Evolutionary conservation across 1,139 yeast species (phyloP).

Genomic region (Kurtzmaniella quercitrusa): DNA sequence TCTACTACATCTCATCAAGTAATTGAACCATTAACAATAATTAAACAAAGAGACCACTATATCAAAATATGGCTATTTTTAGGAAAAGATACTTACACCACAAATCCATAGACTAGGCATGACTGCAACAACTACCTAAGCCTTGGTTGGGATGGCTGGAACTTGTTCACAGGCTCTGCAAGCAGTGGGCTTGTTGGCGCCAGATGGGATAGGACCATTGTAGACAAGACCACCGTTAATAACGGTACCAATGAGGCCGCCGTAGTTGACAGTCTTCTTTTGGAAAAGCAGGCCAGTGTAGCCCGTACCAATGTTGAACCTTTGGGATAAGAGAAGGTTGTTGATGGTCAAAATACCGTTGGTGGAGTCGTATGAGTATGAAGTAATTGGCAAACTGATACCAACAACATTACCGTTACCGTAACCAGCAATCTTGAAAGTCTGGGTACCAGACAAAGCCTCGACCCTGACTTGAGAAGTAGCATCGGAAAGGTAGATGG

Average conservation of each 20-base stretch:
- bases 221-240: slow-evolving; percentile 4
- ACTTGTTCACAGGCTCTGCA: slow-evolving; percentile 3
- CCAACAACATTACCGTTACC: slow-evolving; percentile 27
- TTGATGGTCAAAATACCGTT: slow-evolving; percentile 15
- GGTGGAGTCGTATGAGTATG: slow-evolving; percentile 9
- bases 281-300: slow-evolving; percentile 9
- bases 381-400: slow-evolving; percentile 13
- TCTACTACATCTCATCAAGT: too few species aligned
- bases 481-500: slow-evolving; percentile 13
- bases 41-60: neutral
- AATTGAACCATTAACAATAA: neutral
- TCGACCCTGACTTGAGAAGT: slow-evolving; percentile 15
- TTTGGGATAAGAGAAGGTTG: slow-evolving; percentile 7
- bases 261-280: neutral
- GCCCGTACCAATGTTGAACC: slow-evolving; percentile 19
- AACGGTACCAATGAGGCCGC: neutral
- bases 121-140: neutral
- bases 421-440: slow-evolving; percentile 25
- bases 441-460: slow-evolving; percentile 12
- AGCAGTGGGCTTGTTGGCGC: neutral
- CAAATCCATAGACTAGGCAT: neutral
- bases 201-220: slow-evolving; percentile 3
- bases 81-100: neutral
- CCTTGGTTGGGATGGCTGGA: slow-evolving; percentile 2
- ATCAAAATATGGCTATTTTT: neutral